Percentiles rank a stretch among this genome's conserved stretches.
Conservation (phyloP, 257 asterid species). For the Fraxinus pennsylvanica region DNA sequence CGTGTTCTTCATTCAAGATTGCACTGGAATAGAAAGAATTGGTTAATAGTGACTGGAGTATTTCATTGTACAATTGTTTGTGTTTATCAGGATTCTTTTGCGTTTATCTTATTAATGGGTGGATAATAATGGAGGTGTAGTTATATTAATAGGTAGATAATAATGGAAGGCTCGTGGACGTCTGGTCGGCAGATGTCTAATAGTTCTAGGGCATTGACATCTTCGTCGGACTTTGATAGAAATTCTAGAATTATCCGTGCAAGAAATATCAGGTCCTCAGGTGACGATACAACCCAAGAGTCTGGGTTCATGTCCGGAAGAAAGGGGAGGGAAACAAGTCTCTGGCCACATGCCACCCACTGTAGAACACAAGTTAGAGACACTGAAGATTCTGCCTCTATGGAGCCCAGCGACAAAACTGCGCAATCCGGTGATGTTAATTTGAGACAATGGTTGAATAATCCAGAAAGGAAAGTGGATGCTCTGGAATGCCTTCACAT, state of each 20-base stretch:
- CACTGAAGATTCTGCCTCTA: slow-evolving; percentile 28
- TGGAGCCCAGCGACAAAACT: slow-evolving; percentile 30
- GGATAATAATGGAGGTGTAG: slow-evolving; percentile 61
- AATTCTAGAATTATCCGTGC: slow-evolving; percentile 48
- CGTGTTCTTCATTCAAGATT: slow-evolving; percentile 46
- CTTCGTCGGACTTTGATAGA: slow-evolving; percentile 48
- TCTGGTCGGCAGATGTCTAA: slow-evolving; percentile 75
- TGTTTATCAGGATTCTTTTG: slow-evolving; percentile 40
- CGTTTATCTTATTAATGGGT: slow-evolving; percentile 19
- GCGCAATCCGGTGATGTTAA: slow-evolving; percentile 62
- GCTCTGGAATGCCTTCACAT: slow-evolving; percentile 82
- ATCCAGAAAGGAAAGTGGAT: slow-evolving; percentile 75
- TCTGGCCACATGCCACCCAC: slow-evolving; percentile 31
- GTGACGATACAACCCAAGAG: slow-evolving; percentile 53
- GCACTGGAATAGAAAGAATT: slow-evolving; percentile 33
- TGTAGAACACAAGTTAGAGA: slow-evolving; percentile 32
- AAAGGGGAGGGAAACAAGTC: slow-evolving; percentile 51
- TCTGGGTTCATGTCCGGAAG: slow-evolving; percentile 46
- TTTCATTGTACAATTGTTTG: slow-evolving; percentile 25
- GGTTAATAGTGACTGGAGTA: slow-evolving; percentile 28
- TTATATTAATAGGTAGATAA: slow-evolving; percentile 36
- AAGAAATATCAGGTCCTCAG: slow-evolving; percentile 49
- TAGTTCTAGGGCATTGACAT: slow-evolving; percentile 64
- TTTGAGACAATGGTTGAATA: slow-evolving; percentile 90
- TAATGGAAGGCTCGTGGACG: slow-evolving; percentile 90